Percentiles rank a stretch among this genome's conserved stretches.
Conservation (phyloP, 2,329 filamentous ascomycete genomes). For the Cladorrhinum sp. region DNA sequence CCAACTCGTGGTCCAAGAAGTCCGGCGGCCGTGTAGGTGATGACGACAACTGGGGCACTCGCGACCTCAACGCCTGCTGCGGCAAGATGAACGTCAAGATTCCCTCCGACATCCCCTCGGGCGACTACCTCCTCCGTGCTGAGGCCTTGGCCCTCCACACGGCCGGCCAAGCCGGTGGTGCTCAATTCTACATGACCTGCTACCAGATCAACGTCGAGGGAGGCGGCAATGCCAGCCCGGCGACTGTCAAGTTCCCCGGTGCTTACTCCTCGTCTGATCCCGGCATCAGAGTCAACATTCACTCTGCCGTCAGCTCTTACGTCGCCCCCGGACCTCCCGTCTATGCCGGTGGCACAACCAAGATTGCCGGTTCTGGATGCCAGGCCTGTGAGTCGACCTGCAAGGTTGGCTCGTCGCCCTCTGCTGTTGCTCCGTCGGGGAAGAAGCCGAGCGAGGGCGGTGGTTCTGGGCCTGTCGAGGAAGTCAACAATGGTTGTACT, state of each 20-base stretch:
- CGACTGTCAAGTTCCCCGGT: conserved; percentile 40
- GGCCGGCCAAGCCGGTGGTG: conserved; percentile 34
- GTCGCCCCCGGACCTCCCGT: conserved; percentile 44
- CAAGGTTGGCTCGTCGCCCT: conserved; percentile 37
- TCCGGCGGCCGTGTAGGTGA: conserved; percentile 34
- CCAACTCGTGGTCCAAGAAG: conserved; percentile 40
- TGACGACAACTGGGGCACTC: conserved; percentile 46
- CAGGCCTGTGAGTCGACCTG: conserved; percentile 41
- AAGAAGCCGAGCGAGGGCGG: conserved; percentile 24
- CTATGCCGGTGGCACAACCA: conserved; percentile 38
- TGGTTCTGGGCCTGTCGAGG: conserved; percentile 17
- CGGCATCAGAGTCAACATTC: conserved; percentile 47
- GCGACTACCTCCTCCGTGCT: conserved; percentile 46
- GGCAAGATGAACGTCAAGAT: conserved; percentile 39
- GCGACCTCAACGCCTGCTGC: conserved; percentile 41
- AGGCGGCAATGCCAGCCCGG: conserved; percentile 30
- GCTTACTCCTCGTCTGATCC: conserved; percentile 43
- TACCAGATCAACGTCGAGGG: conserved; percentile 36
- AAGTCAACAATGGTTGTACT: conserved; percentile 20
- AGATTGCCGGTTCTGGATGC: conserved; percentile 39
- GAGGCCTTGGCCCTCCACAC: conserved; percentile 49
- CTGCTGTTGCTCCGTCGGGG: conserved; percentile 28
- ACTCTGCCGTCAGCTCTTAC: conserved; percentile 40
- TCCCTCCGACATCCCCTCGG: conserved; percentile 31
- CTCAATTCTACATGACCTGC: conserved; percentile 40